Evolutionary conservation across 2,329 filamentous ascomycete genomes (phyloP).

Genomic region (Ophioceras dolichostomum): DNA sequence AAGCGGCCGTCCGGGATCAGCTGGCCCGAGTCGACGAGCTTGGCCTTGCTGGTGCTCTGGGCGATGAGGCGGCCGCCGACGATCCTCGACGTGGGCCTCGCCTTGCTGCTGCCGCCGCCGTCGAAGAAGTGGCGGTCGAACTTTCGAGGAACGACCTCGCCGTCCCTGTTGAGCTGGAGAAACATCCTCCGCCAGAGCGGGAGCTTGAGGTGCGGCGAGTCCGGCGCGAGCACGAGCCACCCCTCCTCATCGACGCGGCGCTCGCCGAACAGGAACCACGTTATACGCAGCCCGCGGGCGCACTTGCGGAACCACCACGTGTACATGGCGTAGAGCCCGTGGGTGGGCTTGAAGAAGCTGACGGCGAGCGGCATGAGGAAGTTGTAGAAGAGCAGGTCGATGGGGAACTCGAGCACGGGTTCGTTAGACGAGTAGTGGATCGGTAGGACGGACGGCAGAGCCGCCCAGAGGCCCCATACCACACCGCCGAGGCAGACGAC

Average conservation of each 20-base stretch:
- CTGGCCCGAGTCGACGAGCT: slow-evolving; percentile 34
- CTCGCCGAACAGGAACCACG: slow-evolving; percentile 88
- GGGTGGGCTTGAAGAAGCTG: slow-evolving; percentile 72
- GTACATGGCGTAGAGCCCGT: slow-evolving; percentile 75
- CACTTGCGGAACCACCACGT: slow-evolving; percentile 93
- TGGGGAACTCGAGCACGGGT: slow-evolving; percentile 84
- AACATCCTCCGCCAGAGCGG: slow-evolving; percentile 30
- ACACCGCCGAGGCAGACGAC: slow-evolving; percentile 90
- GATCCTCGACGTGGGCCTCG: slow-evolving; percentile 26
- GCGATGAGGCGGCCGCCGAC: slow-evolving; percentile 20
- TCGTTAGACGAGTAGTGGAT: slow-evolving; percentile 91
- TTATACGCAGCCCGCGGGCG: slow-evolving; percentile 66
- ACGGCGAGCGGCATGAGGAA: slow-evolving; percentile 85
- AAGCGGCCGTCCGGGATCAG: slow-evolving; percentile 65
- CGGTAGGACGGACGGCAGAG: slow-evolving; percentile 62
- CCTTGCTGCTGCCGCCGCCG: slow-evolving; percentile 22
- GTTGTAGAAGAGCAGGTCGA: slow-evolving; percentile 93
- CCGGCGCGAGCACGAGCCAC: slow-evolving; percentile 32
- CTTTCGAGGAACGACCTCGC: slow-evolving; percentile 35
- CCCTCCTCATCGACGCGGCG: slow-evolving; percentile 74
- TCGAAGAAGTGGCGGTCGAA: slow-evolving; percentile 43
- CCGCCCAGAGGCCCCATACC: slow-evolving; percentile 73
- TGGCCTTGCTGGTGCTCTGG: slow-evolving; percentile 26
- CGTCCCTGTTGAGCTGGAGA: slow-evolving; percentile 28
- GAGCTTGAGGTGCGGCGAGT: slow-evolving; percentile 17